These are phyloP conservation scores for Aspergillus jensenii DNA, from an alignment of 2,329 filamentous ascomycete species.

Conservation along the genomic window DNA sequence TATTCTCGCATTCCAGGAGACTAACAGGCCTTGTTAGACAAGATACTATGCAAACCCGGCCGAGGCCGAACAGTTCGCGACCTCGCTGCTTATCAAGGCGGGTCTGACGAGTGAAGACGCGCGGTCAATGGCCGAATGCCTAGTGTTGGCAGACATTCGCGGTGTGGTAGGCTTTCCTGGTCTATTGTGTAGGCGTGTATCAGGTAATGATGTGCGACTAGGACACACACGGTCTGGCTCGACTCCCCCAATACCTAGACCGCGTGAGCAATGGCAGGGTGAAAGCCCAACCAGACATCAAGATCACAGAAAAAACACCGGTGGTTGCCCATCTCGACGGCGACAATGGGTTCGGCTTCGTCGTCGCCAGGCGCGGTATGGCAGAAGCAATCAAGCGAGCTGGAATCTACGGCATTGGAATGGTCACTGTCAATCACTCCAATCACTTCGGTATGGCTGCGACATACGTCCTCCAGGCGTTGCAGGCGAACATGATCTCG, in stretches of 20 bases:
- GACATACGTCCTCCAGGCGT: slow-evolving; percentile 74
- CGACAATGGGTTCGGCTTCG: slow-evolving; percentile 72
- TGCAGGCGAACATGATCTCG: slow-evolving; percentile 69
- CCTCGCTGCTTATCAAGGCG: slow-evolving; percentile 37
- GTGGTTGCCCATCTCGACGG: slow-evolving; percentile 69
- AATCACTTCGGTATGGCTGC: slow-evolving; percentile 85
- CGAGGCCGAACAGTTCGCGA: not conserved
- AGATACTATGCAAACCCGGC: not conserved
- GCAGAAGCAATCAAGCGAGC: slow-evolving; percentile 66
- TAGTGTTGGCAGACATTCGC: slow-evolving; percentile 72
- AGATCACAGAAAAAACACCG: slow-evolving; percentile 63
- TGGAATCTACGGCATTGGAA: slow-evolving; percentile 65
- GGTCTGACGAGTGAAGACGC: slow-evolving; percentile 61
- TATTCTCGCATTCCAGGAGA: not conserved
- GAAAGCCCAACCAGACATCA: slow-evolving; percentile 59
- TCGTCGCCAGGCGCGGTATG: slow-evolving; percentile 68
- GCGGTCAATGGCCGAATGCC: slow-evolving; percentile 61
- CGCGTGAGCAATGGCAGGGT: slow-evolving; percentile 70
- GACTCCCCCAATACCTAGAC: slow-evolving; percentile 73
- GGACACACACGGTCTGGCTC: slow-evolving; percentile 76
- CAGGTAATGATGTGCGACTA: not conserved
- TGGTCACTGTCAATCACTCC: slow-evolving; percentile 72
- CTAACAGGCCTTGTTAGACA: not conserved
- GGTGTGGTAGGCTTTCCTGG: slow-evolving; percentile 50
- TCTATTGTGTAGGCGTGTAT: not conserved